Evolutionary conservation across 495 filamentous ascomycete species (phyloP), one percentile per base, ranked within the genome.

Genomic region (Aspergillus heteromorphus): DNA sequence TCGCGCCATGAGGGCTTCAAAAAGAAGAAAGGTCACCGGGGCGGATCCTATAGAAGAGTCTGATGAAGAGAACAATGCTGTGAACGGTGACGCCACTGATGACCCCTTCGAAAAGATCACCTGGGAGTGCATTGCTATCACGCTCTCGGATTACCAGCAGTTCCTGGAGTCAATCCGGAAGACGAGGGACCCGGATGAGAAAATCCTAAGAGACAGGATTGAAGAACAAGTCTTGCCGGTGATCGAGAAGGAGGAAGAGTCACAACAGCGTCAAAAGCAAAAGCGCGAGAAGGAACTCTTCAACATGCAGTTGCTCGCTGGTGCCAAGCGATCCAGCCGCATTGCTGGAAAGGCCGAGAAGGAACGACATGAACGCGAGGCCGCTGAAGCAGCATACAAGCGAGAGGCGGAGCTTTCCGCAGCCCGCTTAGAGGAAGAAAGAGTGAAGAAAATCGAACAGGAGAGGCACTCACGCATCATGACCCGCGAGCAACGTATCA

Each of bases 101-200:
- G 74, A 78, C 25, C 68, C 78, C 5, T 60, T 58, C 29, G 80
- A 85, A 17, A 81, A 80, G 19, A 85, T 85, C 70, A 91, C 83
- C 65, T 97, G 93, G 93, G 90, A 95, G 62, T 96, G 92, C 65
- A 56, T 98, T 20, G 92, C 91, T 23, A 80, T 95, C 42, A 88
- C 85, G 6, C 71, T 92, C 11, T 69, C 81, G 9, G 87, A 98
- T 51, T 90, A 92, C 57, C 82, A 84, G 45, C 65, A 73, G 0
- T 92, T 96, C 63, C 57, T 96, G 38, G 77, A 79, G 2, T 78
- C 79, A 1, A 80, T 97, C 48, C 80, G 79, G 38, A 87, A 85
- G 57, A 87, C 82, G 45, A 87, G 85, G 53, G 86, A 96, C 66
- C 67, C 79, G 18, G 88, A 97, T 60, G 93, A 97, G 69, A 91